These are phyloP conservation scores for Vigna angularis DNA, from an alignment of 306 rosid genomes.

Conservation along the genomic window DNA sequence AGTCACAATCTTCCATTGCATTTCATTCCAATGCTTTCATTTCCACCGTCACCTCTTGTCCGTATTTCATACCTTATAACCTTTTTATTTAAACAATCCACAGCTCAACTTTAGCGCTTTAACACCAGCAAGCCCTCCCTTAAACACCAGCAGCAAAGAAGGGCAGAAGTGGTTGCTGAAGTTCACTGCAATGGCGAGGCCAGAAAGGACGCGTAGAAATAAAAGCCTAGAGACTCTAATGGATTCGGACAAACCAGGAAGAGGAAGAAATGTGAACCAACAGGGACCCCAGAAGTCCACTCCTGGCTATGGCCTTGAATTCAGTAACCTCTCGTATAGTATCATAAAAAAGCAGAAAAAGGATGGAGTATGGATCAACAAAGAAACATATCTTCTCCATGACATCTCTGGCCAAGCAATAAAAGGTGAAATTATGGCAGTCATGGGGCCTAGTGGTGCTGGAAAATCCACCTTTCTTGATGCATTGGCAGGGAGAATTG, in stretches of 20 bases:
- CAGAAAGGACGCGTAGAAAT: slow-evolving; percentile 45
- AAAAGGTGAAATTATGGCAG: slow-evolving; percentile 82
- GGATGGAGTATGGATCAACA: slow-evolving; percentile 77
- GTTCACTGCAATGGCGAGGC: slow-evolving; percentile 52
- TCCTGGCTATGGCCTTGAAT: slow-evolving; percentile 75
- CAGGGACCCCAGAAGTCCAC: slow-evolving; percentile 47
- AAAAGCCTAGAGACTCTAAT: slow-evolving; percentile 71
- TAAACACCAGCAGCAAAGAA: slow-evolving; percentile 39
- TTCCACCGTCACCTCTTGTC: slow-evolving; percentile 53
- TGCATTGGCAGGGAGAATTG: slow-evolving; percentile 86
- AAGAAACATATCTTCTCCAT: slow-evolving; percentile 76
- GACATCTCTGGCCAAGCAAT: slow-evolving; percentile 85
- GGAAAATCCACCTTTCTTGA: slow-evolving; percentile 97
- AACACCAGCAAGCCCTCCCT: slow-evolving; percentile 9
- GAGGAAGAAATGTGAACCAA: slow-evolving; percentile 36
- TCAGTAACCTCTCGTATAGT: slow-evolving; percentile 68
- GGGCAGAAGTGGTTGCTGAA: slow-evolving; percentile 41
- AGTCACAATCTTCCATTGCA: slow-evolving; percentile 21
- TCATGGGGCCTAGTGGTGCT: slow-evolving; percentile 97
- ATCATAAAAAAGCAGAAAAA: slow-evolving; percentile 72
- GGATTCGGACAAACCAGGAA: slow-evolving; percentile 55
- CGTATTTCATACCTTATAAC: slow-evolving; percentile 21
- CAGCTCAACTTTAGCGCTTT: slow-evolving; percentile 42
- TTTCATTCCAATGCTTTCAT: slow-evolving; percentile 31
- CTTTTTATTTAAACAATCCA: slow-evolving; percentile 41